phyloP scores from a whole-genome alignment of 805 yeast genomes.

The Lachancea lanzarotensis region DNA sequence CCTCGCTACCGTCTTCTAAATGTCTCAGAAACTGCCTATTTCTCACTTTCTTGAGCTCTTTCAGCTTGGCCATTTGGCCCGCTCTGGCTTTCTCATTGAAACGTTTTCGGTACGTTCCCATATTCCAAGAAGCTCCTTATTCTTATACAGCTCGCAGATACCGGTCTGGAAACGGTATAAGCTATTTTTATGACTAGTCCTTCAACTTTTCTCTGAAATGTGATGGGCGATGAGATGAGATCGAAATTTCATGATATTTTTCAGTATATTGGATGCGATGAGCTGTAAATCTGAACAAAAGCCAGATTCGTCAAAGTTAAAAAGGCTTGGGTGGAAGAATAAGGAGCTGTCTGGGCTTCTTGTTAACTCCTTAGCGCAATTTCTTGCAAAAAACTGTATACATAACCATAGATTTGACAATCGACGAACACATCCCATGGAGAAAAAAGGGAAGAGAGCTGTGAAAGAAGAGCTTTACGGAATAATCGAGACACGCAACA shows the following conservation, averaged over 20 bases:
- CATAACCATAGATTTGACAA: neutral
- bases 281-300: neutral
- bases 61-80: constrained; percentile 77
- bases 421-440: neutral
- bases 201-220: neutral
- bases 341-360: too few species aligned
- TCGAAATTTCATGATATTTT: neutral
- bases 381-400: neutral
- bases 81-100: constrained; percentile 81
- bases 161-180: neutral
- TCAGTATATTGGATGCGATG: neutral
- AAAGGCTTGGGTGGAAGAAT: too few species aligned
- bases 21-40: constrained; percentile 61
- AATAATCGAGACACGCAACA: constrained; percentile 54
- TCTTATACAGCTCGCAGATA: neutral
- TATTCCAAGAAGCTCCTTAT: constrained; percentile 19
- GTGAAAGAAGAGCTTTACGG: constrained; percentile 48
- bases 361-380: too few species aligned
- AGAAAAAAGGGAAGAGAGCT: neutral
- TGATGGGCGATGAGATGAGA: neutral
- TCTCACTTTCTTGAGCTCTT: constrained; percentile 57
- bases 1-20: constrained; percentile 36
- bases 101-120: constrained; percentile 79
- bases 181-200: neutral
- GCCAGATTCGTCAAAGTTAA: neutral